These are phyloP conservation scores for Hymenochaete sp. DNA, from an alignment of 1,284 basidiomycete genomes.

Conservation along the genomic window DNA sequence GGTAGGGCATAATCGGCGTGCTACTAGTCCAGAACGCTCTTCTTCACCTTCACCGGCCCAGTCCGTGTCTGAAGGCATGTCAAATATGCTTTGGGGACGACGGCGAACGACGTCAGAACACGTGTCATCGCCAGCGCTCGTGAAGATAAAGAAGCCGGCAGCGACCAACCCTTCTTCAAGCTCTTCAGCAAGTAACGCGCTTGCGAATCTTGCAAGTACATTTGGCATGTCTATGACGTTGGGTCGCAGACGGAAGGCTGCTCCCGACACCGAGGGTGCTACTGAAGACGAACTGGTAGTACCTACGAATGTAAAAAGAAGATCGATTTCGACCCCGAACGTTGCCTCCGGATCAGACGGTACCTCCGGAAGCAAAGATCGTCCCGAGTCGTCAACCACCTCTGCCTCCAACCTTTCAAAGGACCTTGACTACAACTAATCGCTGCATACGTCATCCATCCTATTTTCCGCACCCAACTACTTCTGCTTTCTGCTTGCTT, in stretches of 20 bases:
- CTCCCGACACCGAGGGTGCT: background rate
- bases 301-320: background rate
- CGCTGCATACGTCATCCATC: too few relatives aligned
- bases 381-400: background rate
- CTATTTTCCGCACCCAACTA: too few relatives aligned
- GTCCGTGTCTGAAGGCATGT: constrained; percentile 17
- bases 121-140: background rate
- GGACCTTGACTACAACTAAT: constrained; percentile 6
- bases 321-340: background rate
- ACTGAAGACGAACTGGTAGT: background rate
- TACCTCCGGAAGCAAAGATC: too few relatives aligned
- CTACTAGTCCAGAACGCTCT: constrained; percentile 6
- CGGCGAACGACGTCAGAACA: constrained; percentile 17
- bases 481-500: too few relatives aligned
- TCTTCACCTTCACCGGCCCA: constrained; percentile 16
- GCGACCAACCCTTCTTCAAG: background rate
- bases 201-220: constrained; percentile 12
- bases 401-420: constrained; percentile 9
- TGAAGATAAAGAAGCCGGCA: constrained; percentile 3
- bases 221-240: constrained; percentile 10
- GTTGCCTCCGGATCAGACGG: background rate
- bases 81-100: constrained; percentile 11
- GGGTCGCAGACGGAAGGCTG: constrained; percentile 8
- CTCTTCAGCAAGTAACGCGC: constrained; percentile 11
- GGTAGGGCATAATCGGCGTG: constrained; percentile 1